Conservation (phyloP, 148 eudicot genomes). For the Fagopyrum homotropicum region DNA sequence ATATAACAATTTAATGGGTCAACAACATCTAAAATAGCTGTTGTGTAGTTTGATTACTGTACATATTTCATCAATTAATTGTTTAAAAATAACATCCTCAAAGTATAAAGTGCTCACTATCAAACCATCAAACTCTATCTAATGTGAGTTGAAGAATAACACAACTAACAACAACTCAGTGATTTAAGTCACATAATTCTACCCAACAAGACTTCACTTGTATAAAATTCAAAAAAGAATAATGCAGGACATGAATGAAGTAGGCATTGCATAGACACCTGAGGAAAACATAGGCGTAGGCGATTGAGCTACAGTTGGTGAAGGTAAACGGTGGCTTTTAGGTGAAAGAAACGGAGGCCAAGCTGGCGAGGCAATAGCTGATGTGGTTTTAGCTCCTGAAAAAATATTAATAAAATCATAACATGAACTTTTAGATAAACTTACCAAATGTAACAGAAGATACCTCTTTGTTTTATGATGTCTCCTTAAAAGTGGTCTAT, state of each 20-base stretch:
- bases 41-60: not conserved
- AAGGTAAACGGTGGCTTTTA: no score
- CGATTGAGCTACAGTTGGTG: constrained; percentile 26
- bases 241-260: no score
- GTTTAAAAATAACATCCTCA: not conserved
- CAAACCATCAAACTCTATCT: no score
- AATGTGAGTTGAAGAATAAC: no score
- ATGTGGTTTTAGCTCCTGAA: constrained; percentile 23
- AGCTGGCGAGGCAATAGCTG: constrained; percentile 19
- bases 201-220: no score
- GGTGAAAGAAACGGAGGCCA: constrained; percentile 27
- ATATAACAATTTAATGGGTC: not conserved
- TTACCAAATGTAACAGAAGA: not conserved
- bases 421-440: not conserved
- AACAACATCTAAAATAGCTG: not conserved
- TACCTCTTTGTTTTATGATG: not conserved
- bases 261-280: no score
- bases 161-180: no score
- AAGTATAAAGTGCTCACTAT: not conserved
- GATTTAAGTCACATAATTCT: no score
- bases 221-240: no score
- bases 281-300: constrained; percentile 30
- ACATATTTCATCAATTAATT: no score
- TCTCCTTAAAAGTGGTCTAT: not conserved
- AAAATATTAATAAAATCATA: not conserved